A percentile compares a stretch with the other conserved stretches of the same genome.
phyloP scores from a whole-genome alignment of 768 basidiomycete genomes.

The Rhodosporidiobolus sp. region DNA sequence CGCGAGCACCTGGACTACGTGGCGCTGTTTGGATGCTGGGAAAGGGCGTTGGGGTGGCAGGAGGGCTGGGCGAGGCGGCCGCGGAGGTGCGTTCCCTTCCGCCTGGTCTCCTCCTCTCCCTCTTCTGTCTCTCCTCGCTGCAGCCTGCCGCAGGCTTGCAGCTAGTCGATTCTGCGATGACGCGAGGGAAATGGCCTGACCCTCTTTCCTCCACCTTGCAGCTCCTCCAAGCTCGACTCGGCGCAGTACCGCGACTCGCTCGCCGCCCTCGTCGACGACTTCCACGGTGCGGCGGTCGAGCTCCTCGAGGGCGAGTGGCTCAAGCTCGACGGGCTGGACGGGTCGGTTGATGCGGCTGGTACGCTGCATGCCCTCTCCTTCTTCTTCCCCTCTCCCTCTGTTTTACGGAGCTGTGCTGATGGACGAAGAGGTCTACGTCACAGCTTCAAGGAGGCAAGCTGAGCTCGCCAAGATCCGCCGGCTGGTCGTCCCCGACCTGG shows the following conservation, averaged over 20 bases:
- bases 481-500: conserved; percentile 82
- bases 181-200: neutral
- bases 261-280: conserved; percentile 28
- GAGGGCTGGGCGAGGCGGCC: conserved; percentile 38
- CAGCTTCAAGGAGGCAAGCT: conserved; percentile 58
- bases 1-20: conserved; percentile 68
- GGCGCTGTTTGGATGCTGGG: conserved; percentile 73
- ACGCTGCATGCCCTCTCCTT: neutral
- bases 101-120: neutral
- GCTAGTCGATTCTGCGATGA: too few species aligned
- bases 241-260: conserved; percentile 21
- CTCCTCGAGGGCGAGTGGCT: conserved; percentile 44
- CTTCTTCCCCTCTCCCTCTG: neutral
- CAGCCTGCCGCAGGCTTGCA: too few species aligned
- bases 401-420: neutral
- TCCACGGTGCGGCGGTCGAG: conserved; percentile 31
- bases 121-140: too few species aligned
- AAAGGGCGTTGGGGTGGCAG: conserved; percentile 32
- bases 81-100: conserved; percentile 4
- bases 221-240: conserved; percentile 16
- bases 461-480: conserved; percentile 80
- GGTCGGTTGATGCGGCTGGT: conserved; percentile 23
- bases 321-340: conserved; percentile 35
- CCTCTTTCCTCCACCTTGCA: neutral
- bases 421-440: neutral